Percentiles rank a stretch among this genome's conserved stretches.
These are phyloP conservation scores for bread wheat (Triticum aestivum) DNA, from an alignment of 176 grass and related monocot species.

Conservation along the genomic window DNA sequence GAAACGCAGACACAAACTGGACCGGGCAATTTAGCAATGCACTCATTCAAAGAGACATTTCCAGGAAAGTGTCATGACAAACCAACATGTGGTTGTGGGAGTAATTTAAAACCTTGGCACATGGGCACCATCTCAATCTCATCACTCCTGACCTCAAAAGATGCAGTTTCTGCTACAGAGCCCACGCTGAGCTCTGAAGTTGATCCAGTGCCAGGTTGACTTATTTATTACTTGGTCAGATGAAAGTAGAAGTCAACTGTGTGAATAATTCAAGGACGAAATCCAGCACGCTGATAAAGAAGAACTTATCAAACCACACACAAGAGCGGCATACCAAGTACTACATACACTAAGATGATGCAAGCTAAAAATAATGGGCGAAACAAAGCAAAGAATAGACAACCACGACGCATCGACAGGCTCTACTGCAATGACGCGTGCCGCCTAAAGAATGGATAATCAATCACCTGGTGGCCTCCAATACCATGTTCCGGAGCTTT, in stretches of 20 bases:
- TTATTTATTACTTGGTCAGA: slow-evolving; percentile 19
- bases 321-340: background rate
- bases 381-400: background rate
- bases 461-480: slow-evolving; percentile 87
- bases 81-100: slow-evolving; percentile 4
- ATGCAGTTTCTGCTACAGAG: background rate
- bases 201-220: background rate
- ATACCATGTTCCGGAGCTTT: slow-evolving; percentile 69
- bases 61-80: background rate
- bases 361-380: background rate
- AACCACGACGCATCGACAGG: background rate
- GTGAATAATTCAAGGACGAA: background rate
- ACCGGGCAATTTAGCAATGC: background rate
- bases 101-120: slow-evolving; percentile 14
- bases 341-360: background rate
- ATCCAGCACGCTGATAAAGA: background rate
- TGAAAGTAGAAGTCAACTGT: background rate
- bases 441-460: background rate
- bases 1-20: background rate
- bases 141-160: slow-evolving; percentile 17
- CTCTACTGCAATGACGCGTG: background rate
- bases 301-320: background rate
- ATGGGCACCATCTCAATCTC: background rate
- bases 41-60: background rate
- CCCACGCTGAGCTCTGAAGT: slow-evolving; percentile 12